Evolutionary conservation across 495 filamentous ascomycete genomes (phyloP), one percentile per base, ranked within the genome.

Genomic region (Penicillium paxilli): DNA sequence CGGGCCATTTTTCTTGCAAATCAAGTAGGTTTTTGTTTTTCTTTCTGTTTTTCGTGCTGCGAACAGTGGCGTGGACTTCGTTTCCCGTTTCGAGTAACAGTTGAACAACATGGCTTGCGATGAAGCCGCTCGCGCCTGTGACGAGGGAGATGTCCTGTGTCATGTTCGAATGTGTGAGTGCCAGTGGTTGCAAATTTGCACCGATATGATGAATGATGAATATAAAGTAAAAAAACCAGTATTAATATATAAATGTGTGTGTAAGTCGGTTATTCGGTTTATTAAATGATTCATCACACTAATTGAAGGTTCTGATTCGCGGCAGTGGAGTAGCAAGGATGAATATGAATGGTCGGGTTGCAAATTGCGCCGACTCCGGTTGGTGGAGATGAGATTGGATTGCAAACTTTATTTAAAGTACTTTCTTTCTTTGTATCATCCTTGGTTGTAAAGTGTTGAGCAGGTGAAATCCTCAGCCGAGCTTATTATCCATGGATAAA

Each of bases 51-150:
- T 50, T 49, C 25, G 46, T 41, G 26, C 51, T 59, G 25, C 51
- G 56, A 28, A 59, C 51, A 1, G 56, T 59, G n/a, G 51, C 56
- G 45, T 59, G 51, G 45, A 54, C 51, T 2, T 49, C 17, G 10
- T 59, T 0, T 4, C 67, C 72, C 40, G 72, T 74, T 55, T 80
- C 62, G 38, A 89, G 76, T 17, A 90, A 81, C 32, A 80, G 71
- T 22, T 90, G 84, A 38, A 91, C 78, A 50, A 89, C 77, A 65
- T 91, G 87, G 49, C 85, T 85, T 49, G 82, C 82, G 33, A 85
- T 84, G 64, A 85, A 85, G 64, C 82, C 82, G 30, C 65, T 75
- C 11, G 50, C 56, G n/a, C 56, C 51, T 2, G 56, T 59, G n/a
- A 59, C 56, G 12, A 54, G 56, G 12, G 22, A 52, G n/a, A n/a